A percentile compares a stretch with the other conserved stretches of the same genome.
Conservation (phyloP, 163 green algal genomes). For the Coccomyxa subellipsoidea region DNA sequence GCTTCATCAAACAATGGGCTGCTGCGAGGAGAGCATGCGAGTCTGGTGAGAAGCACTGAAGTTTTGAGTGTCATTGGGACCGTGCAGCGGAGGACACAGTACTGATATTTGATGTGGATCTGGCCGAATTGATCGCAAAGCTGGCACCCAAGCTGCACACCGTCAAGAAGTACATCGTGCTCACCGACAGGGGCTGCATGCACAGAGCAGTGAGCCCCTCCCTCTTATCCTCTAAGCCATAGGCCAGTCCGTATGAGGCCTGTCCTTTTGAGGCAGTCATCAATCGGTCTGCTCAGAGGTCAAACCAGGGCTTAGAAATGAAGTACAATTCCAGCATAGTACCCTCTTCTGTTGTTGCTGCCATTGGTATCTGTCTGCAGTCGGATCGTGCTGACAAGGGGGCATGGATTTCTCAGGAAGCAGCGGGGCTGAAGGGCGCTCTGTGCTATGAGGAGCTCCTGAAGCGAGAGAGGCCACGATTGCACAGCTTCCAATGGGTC, state of each 20-base stretch:
- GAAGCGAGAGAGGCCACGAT: constrained; percentile 10
- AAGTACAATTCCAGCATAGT: no score
- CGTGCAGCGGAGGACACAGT: constrained; percentile 31
- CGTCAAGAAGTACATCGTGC: constrained; percentile 46
- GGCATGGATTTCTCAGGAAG: neutral
- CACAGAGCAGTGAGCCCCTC: constrained; percentile 8
- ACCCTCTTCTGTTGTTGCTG: no score
- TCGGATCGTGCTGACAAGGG: neutral
- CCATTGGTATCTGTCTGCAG: neutral
- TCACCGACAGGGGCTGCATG: constrained; percentile 58
- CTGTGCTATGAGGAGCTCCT: constrained; percentile 80
- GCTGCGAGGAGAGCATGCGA: no score
- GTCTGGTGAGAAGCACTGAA: no score
- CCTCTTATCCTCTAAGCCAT: no score
- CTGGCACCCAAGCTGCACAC: constrained; percentile 36
- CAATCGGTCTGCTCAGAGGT: no score
- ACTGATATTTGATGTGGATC: constrained; percentile 53
- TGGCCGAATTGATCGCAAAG: constrained; percentile 42
- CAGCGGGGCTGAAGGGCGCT: neutral
- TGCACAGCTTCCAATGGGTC: constrained; percentile 45
- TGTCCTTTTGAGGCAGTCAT: no score
- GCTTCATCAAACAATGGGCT: no score
- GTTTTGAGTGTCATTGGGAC: neutral
- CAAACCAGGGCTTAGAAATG: no score
- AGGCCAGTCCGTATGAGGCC: no score